Percentiles rank a stretch among this genome's conserved stretches.
These are phyloP conservation scores for Clitocybe nebularis DNA, from an alignment of 1,284 basidiomycete genomes.

Conservation along the genomic window DNA sequence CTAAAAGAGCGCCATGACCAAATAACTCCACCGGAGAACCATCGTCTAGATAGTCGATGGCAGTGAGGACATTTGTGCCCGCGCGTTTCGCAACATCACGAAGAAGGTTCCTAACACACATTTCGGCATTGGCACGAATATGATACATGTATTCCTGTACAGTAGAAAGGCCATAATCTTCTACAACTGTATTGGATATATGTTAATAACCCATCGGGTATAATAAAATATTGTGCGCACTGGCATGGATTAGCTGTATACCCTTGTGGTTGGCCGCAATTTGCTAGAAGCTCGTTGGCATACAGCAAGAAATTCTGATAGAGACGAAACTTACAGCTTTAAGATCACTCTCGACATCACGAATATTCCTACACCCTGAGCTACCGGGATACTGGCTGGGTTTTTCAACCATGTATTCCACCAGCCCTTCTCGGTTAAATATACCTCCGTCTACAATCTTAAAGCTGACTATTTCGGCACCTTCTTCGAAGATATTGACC, in stretches of 20 bases:
- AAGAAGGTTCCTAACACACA: slow-evolving; percentile 82
- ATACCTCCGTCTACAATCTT: slow-evolving; percentile 86
- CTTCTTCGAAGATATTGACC: slow-evolving; percentile 89
- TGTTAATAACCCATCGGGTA: slow-evolving; percentile 16
- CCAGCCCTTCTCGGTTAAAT: slow-evolving; percentile 75
- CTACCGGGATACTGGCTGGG: slow-evolving; percentile 84
- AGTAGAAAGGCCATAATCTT: slow-evolving; percentile 82
- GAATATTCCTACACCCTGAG: slow-evolving; percentile 78
- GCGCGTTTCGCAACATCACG: slow-evolving; percentile 69
- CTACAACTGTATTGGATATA: slow-evolving; percentile 55
- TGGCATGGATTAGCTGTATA: slow-evolving; percentile 74
- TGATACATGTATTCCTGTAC: slow-evolving; percentile 94
- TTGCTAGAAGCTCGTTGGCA: slow-evolving; percentile 50
- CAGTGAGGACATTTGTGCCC: slow-evolving; percentile 63
- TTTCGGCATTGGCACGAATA: slow-evolving; percentile 89
- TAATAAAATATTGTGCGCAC: slow-evolving; percentile 36
- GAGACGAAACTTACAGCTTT: slow-evolving; percentile 63
- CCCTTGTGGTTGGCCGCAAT: slow-evolving; percentile 97
- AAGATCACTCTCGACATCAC: slow-evolving; percentile 89
- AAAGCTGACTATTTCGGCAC: slow-evolving; percentile 89
- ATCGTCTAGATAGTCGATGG: slow-evolving; percentile 83
- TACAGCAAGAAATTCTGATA: slow-evolving; percentile 1
- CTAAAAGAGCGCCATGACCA: slow-evolving; percentile 1
- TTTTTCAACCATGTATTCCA: slow-evolving; percentile 81
- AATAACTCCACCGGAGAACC: slow-evolving; percentile 65